Evolutionary conservation across 106 monocot genomes (phyloP).

Genomic region (Allium fistulosum): DNA sequence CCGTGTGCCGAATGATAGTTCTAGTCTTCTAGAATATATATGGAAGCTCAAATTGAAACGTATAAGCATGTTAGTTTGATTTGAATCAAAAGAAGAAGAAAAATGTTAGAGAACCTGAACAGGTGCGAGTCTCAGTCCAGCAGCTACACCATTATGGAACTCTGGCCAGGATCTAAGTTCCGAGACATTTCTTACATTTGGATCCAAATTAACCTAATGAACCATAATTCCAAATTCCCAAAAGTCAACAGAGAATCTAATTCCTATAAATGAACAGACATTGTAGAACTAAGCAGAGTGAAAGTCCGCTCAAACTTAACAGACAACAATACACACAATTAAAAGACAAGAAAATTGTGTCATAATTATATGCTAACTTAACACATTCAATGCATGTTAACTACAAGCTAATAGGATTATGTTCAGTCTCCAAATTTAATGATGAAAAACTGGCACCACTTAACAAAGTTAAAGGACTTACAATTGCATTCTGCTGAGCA

Average conservation of each 20-base stretch:
- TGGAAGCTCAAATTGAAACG: not conserved
- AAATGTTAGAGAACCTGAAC: constrained; percentile 54
- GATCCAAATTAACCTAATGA: constrained; percentile 81
- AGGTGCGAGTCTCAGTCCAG: constrained; percentile 86
- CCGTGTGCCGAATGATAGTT: too few species aligned
- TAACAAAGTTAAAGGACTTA: constrained; percentile 17
- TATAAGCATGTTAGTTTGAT: not conserved
- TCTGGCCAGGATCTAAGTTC: constrained; percentile 89
- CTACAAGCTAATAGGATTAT: not conserved
- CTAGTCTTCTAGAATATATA: not conserved
- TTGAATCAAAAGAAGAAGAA: not conserved
- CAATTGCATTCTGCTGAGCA: constrained; percentile 95
- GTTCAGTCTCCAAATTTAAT: too few species aligned
- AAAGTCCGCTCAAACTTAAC: not conserved
- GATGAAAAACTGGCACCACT: too few species aligned
- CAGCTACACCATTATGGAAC: constrained; percentile 99
- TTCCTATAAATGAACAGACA: not conserved
- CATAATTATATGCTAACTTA: not conserved
- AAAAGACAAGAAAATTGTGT: not conserved
- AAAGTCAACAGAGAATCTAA: not conserved
- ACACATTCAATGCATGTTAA: not conserved
- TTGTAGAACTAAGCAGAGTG: too few species aligned
- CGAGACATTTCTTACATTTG: constrained; percentile 68
- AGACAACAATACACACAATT: not conserved
- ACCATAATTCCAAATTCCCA: not conserved